Percentiles rank a stretch among this genome's conserved stretches.
Evolutionary conservation across 2,329 filamentous ascomycete genomes (phyloP).

Genomic region (Aspergillus sojae): DNA sequence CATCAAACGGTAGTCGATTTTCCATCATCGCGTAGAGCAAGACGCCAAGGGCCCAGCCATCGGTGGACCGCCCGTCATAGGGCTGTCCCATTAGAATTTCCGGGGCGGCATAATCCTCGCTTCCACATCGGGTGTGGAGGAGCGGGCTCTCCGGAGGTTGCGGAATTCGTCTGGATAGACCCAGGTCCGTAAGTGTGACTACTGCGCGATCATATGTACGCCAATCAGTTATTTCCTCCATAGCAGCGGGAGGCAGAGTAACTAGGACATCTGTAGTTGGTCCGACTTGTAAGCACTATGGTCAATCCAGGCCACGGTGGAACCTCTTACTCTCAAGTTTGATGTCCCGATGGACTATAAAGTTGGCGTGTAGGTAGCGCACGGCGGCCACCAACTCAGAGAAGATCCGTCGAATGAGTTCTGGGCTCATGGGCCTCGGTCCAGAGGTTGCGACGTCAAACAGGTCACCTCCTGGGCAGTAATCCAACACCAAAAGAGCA

Average conservation of each 20-base stretch:
- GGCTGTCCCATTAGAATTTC: constrained; percentile 94
- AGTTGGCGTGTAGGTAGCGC: constrained; percentile 78
- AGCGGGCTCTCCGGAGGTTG: constrained; percentile 74
- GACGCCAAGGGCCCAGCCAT: constrained; percentile 94
- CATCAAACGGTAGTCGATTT: constrained; percentile 89
- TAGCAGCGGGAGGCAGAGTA: constrained; percentile 71
- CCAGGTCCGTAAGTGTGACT: constrained; percentile 87
- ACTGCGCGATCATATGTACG: constrained; percentile 77
- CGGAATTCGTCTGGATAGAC: constrained; percentile 81
- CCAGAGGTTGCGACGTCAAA: constrained; percentile 86
- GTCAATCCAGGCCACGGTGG: background rate
- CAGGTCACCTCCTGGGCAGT: constrained; percentile 90
- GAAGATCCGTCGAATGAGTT: constrained; percentile 81
- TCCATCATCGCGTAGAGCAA: constrained; percentile 92
- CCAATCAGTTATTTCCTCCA: constrained; percentile 71
- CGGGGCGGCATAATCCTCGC: constrained; percentile 94
- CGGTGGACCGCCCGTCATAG: constrained; percentile 88
- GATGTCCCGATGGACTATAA: constrained; percentile 94
- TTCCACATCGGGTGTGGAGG: constrained; percentile 91
- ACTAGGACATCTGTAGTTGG: constrained; percentile 75
- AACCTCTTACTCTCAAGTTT: constrained; percentile 87
- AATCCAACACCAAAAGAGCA: constrained; percentile 83
- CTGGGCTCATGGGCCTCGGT: constrained; percentile 66
- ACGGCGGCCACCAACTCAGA: constrained; percentile 85
- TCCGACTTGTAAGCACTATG: constrained; percentile 7